Percentiles rank a stretch among this genome's conserved stretches.
phyloP scores from a whole-genome alignment of 371 early-diverging fungal species.

The Mortierella sp. region DNA sequence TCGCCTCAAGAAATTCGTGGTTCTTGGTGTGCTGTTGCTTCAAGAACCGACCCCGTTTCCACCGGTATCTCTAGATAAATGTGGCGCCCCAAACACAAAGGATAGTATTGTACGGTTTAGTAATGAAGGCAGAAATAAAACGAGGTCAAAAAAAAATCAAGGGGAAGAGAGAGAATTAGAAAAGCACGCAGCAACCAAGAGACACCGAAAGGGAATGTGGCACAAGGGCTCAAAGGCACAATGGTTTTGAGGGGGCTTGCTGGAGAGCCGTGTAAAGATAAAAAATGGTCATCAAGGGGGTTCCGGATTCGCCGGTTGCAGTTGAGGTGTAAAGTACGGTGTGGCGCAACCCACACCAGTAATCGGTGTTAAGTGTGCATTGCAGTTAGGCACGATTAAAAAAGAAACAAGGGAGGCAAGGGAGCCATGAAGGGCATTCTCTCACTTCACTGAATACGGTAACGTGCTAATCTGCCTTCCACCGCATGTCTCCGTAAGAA shows the following conservation, averaged over 20 bases:
- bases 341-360: background rate
- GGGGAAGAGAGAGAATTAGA: background rate
- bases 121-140: background rate
- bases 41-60: constrained; percentile 8
- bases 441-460: too few relatives aligned
- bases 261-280: background rate
- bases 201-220: background rate
- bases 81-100: background rate
- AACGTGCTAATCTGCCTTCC: too few relatives aligned
- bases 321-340: too few relatives aligned
- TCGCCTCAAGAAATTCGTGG: background rate
- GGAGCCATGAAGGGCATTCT: too few relatives aligned
- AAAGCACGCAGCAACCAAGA: background rate
- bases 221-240: background rate
- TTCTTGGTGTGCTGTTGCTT: constrained; percentile 3
- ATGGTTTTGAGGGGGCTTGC: too few relatives aligned
- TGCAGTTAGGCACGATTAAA: too few relatives aligned
- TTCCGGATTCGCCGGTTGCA: too few relatives aligned
- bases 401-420: too few relatives aligned
- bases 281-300: background rate
- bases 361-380: too few relatives aligned
- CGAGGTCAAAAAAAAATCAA: constrained; percentile 10
- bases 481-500: too few relatives aligned
- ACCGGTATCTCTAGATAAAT: constrained; percentile 24
- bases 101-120: background rate